Evolutionary conservation across 495 filamentous ascomycete species (phyloP), one percentile per base, ranked within the genome.

Genomic region (Copromyces sp.): DNA sequence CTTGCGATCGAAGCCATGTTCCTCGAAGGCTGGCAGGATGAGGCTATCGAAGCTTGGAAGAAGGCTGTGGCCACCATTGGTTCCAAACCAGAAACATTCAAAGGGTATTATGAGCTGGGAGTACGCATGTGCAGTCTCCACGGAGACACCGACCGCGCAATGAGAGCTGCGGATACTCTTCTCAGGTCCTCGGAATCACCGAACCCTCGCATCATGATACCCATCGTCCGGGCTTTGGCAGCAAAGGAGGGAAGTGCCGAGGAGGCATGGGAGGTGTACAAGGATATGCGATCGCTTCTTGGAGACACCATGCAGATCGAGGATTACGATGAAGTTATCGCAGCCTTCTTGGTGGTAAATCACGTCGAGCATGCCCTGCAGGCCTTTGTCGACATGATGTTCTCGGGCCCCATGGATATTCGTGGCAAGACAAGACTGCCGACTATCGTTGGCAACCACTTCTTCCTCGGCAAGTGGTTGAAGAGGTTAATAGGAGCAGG

Each of bases 311-410:
- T 95, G 82, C 88, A 82, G 9, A 90, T 93, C 83, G 83, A 89
- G 29, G 92, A 95, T 78, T 95, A 93, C 76, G 92, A 94, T 79
- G 82, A 83, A 40, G 80, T 95, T 32, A 89, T 87, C 69, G 86
- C 87, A 45, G 83, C 84, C 44, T 89, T 94, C 74, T 81, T 95
- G 9, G 82, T 86, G 6, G 83, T 86, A 9, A 86, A 87, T 68
- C 80, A 85, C 65, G 81, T 86, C 12, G 88, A 93, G 75, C 82
- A 89, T 41, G 92, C 89, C 1, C 84, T 94, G 71, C 88, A 89
- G 61, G 87, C 90, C 2, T 95, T 95, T 82, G 91, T 90, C 70
- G 92, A 95, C 78, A 93, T 94, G 92, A 93, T 94, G 91, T 88
- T 91, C 53, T 89, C 87, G 0, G 86, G 86, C 2, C 80, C 85